Evolutionary conservation across 2,329 filamentous ascomycete species (phyloP), one percentile per base, ranked within the genome.

Genomic region (Tricladium varicosporioides): DNA sequence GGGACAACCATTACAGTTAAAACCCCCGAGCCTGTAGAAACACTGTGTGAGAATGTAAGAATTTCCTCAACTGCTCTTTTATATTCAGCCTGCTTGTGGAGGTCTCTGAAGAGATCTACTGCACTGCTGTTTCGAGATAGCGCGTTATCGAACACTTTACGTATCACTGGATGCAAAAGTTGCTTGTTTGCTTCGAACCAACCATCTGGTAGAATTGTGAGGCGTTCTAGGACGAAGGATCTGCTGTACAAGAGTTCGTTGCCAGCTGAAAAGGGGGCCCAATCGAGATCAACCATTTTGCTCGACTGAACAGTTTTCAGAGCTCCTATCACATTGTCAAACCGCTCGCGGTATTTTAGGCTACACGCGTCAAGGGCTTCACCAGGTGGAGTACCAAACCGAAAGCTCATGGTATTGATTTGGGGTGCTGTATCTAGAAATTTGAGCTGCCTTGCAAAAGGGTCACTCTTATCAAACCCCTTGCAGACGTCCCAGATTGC

Each of bases 201-300:
- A 0, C 65, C 66, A 51, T 78, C 79, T 0, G 67, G 66, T 8
- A 69, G 57, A 10, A 65, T 67, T 72, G 66, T 79, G 5, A 82
- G 70, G 15, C 80, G 72, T 63, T 83, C 80, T 2, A 75, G 74
- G 1, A 84, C 78, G 54, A 83, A 76, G 0, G 78, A 76, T 4
- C 78, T 76, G 42, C 78, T 75, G 65, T 83, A 83, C 2, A 83
- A 71, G 4, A 83, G 71, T 51, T 77, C 71, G 9, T 76, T 79
- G 0, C 76, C 79, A 44, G 72, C 74, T 47, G 78, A 71, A 62
- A 82, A 82, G 4, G 75, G 71, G 7, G 59, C 57, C 74, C 76
- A 80, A 55, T 76, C 71, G 14, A 76, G 61, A 2, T 72, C 63
- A 1, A 63, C 56, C 4, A 49, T 15, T 47, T 47, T 54, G 2